Percentiles rank a stretch among this genome's conserved stretches.
phyloP scores from a whole-genome alignment of 768 basidiomycete genomes.

The Paxillus involutus region DNA sequence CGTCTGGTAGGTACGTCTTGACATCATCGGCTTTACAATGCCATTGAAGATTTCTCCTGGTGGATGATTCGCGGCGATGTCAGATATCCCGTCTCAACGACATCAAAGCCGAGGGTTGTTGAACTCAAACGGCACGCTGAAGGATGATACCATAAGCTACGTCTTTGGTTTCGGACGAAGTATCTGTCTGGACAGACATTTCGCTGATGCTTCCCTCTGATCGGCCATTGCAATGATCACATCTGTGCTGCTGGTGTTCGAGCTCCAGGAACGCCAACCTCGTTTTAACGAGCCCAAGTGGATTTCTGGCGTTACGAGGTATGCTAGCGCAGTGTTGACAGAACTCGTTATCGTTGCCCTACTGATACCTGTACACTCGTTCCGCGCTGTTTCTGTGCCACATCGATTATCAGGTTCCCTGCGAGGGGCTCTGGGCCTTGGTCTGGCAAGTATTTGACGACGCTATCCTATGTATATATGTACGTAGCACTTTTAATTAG shows the following conservation, averaged over 20 bases:
- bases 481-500: too few species aligned
- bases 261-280: neutral
- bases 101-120: conserved; percentile 40
- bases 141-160: neutral
- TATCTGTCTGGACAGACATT: neutral
- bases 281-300: neutral
- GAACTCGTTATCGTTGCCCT: neutral
- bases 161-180: conserved; percentile 3
- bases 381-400: neutral
- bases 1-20: conserved; percentile 20
- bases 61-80: conserved; percentile 29
- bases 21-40: too few species aligned
- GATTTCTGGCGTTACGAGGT: neutral
- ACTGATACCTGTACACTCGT: neutral
- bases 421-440: neutral
- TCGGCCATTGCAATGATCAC: neutral
- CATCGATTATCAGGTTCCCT: neutral
- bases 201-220: conserved; percentile 5
- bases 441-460: neutral
- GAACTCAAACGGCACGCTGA: neutral
- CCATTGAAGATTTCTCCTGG: conserved; percentile 18
- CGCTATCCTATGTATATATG: neutral
- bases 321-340: neutral
- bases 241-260: neutral
- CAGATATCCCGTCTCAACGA: conserved; percentile 31